These are phyloP conservation scores for Verticillium zaregamsianum DNA, from an alignment of 2,329 filamentous ascomycete species.

Conservation along the genomic window DNA sequence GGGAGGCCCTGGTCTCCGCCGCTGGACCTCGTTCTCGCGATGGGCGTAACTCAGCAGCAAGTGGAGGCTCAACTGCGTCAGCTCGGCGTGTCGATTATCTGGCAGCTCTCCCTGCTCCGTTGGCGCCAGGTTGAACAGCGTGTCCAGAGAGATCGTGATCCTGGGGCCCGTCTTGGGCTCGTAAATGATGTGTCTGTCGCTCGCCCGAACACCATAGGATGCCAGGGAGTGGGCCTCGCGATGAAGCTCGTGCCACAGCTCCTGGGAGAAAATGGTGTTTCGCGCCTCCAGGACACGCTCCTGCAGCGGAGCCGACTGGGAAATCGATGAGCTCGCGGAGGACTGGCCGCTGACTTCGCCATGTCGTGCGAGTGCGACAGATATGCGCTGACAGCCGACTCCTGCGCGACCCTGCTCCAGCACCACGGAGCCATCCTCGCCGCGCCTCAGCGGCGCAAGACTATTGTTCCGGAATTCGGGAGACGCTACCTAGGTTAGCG, in stretches of 20 bases:
- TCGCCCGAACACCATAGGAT: conserved; percentile 64
- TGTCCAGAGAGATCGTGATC: conserved; percentile 47
- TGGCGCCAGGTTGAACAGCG: conserved; percentile 11
- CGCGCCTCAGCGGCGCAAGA: conserved; percentile 74
- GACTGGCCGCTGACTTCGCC: conserved; percentile 55
- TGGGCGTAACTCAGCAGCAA: conserved; percentile 78
- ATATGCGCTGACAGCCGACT: conserved; percentile 54
- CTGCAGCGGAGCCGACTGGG: conserved; percentile 58
- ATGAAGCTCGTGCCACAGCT: conserved; percentile 86
- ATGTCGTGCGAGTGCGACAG: conserved; percentile 60
- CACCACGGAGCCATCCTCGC: conserved; percentile 68
- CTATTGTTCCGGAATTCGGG: conserved; percentile 63
- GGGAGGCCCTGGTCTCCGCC: conserved; percentile 53
- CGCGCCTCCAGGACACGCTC: conserved; percentile 69
- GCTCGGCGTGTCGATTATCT: conserved; percentile 56
- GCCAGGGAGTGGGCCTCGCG: conserved; percentile 73
- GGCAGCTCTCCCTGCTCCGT: conserved; percentile 25
- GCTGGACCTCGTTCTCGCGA: conserved; percentile 64
- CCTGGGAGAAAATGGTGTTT: conserved; percentile 77
- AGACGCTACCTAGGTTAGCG: conserved; percentile 38
- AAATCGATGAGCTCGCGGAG: conserved; percentile 44
- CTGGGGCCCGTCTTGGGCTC: conserved; percentile 48
- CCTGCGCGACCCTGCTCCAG: conserved; percentile 61
- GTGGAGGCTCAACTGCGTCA: conserved; percentile 63
- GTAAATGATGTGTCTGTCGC: conserved; percentile 54